phyloP scores from a whole-genome alignment of 306 rosid species.

The Cucurbita argyrosperma region DNA sequence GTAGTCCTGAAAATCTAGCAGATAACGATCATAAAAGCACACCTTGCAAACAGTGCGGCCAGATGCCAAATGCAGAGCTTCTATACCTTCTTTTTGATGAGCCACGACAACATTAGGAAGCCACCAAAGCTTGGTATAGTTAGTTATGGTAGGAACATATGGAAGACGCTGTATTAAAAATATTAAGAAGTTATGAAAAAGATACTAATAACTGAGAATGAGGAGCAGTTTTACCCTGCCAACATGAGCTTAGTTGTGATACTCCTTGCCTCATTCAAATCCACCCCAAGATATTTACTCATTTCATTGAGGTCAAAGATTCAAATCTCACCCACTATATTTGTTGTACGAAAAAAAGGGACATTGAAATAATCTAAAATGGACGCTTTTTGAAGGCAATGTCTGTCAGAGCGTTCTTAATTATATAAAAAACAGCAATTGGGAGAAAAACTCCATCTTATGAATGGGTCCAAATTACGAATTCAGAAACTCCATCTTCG shows the following conservation, averaged over 20 bases:
- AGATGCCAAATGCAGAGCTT: constrained; percentile 86
- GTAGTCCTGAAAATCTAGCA: background rate
- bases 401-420: background rate
- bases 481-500: background rate
- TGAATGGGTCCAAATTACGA: background rate
- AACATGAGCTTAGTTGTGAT: background rate
- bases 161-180: constrained; percentile 51
- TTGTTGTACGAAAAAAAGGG: background rate
- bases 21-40: background rate
- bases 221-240: background rate
- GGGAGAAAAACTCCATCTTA: background rate
- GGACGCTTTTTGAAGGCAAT: background rate
- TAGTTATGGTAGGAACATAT: constrained; percentile 92
- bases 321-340: background rate
- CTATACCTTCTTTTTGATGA: constrained; percentile 93
- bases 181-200: background rate
- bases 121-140: constrained; percentile 98
- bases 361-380: background rate
- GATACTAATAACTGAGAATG: background rate
- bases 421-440: background rate
- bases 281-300: too few species aligned
- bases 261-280: too few species aligned
- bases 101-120: constrained; percentile 95
- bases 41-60: constrained; percentile 95
- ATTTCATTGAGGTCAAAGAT: background rate